Evolutionary conservation across 2,329 filamentous ascomycete genomes (phyloP).

Genomic region (Arthroderma uncinatum): DNA sequence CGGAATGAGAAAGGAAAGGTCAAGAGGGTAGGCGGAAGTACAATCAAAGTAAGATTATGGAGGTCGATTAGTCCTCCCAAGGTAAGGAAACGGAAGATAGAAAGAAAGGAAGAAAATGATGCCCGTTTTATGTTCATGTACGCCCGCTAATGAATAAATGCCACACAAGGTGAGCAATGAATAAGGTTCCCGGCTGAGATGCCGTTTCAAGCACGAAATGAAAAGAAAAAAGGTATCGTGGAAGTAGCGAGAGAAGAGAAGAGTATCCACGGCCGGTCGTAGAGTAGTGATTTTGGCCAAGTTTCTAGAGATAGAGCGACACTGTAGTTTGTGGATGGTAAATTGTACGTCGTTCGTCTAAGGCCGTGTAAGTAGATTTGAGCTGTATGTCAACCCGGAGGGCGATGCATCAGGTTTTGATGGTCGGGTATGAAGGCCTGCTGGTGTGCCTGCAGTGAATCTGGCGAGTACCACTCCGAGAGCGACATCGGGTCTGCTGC

Average conservation of each 20-base stretch:
- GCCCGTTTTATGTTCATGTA: slow-evolving; percentile 11
- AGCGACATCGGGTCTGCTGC: slow-evolving; percentile 7
- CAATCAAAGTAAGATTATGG: neutral
- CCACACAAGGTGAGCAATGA: slow-evolving; percentile 3
- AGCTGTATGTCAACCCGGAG: neutral
- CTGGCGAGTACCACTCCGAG: slow-evolving; percentile 9
- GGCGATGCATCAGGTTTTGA: neutral
- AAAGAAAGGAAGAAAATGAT: slow-evolving; percentile 5
- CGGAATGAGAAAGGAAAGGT: too few relatives aligned
- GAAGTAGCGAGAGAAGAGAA: neutral
- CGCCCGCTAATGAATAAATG: slow-evolving; percentile 11
- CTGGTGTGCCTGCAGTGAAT: slow-evolving; percentile 7
- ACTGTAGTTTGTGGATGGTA: too few relatives aligned
- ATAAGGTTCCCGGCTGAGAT: neutral
- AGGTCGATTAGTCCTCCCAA: neutral
- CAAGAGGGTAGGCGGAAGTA: neutral
- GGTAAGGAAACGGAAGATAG: too few relatives aligned
- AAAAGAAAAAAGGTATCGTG: slow-evolving; percentile 8
- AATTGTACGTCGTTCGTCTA: too few relatives aligned
- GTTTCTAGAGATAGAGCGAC: too few relatives aligned
- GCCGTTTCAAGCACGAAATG: neutral
- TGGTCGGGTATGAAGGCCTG: slow-evolving; percentile 3
- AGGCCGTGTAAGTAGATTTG: slow-evolving; percentile 5
- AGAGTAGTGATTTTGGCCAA: too few relatives aligned
- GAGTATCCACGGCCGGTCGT: too few relatives aligned